Evolutionary conservation across 495 filamentous ascomycete species (phyloP).

Genomic region (Cenococcum geophilum): DNA sequence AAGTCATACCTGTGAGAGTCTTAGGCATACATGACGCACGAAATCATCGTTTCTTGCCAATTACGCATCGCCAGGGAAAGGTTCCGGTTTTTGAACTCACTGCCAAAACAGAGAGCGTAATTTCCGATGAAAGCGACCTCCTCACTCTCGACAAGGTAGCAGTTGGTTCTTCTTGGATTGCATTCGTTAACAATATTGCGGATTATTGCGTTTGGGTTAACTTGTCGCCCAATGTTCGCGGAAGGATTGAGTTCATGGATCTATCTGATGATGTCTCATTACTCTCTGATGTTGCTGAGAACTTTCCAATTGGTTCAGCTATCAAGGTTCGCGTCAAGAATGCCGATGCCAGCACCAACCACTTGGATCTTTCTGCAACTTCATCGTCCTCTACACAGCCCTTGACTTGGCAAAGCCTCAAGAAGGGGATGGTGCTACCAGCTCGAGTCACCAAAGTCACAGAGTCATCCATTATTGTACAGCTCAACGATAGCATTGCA

Average conservation of each 20-base stretch:
- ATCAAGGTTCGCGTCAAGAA: constrained; percentile 68
- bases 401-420: constrained; percentile 61
- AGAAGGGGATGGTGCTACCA: constrained; percentile 70
- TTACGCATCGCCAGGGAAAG: constrained; percentile 73
- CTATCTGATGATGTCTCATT: constrained; percentile 77
- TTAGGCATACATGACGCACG: constrained; percentile 83
- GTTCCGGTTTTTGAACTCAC: constrained; percentile 80
- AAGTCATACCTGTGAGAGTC: constrained; percentile 66
- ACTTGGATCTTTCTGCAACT: constrained; percentile 75
- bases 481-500: constrained; percentile 69
- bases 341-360: constrained; percentile 65
- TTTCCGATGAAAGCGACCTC: constrained; percentile 48
- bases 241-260: constrained; percentile 72
- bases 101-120: constrained; percentile 65
- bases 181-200: constrained; percentile 82
- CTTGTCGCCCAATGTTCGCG: constrained; percentile 82
- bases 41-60: constrained; percentile 86
- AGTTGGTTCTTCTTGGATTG: constrained; percentile 62
- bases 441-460: constrained; percentile 78
- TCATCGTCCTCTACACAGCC: constrained; percentile 47
- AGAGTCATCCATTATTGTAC: constrained; percentile 75
- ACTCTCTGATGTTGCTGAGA: constrained; percentile 65
- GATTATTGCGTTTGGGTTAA: constrained; percentile 80
- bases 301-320: constrained; percentile 84
- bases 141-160: constrained; percentile 69